Conservation (phyloP, 2,329 filamentous ascomycete genomes). For the Plectosphaerella sp. region DNA sequence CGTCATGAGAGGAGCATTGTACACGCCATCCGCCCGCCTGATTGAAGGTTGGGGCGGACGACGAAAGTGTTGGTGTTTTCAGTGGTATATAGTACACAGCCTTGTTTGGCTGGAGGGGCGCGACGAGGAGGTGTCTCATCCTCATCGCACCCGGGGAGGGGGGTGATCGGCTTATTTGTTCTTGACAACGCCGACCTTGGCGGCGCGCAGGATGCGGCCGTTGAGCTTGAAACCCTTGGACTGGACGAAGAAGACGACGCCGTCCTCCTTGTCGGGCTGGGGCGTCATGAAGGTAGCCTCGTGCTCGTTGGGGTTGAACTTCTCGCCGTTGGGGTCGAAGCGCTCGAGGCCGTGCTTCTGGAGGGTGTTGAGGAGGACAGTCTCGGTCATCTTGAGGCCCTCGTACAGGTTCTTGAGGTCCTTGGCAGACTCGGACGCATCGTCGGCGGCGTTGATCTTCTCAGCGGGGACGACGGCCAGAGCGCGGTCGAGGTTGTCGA, state of each 20-base stretch:
- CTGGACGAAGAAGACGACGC: conserved; percentile 86
- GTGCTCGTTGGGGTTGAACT: conserved; percentile 94
- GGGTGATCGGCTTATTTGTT: conserved; percentile 45
- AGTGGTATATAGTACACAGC: neutral
- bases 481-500: conserved; percentile 96
- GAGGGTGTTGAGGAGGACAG: conserved; percentile 79
- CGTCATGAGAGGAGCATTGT: conserved; percentile 44
- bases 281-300: conserved; percentile 95
- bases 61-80: conserved; percentile 1
- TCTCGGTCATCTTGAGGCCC: conserved; percentile 93
- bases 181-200: conserved; percentile 95
- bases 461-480: conserved; percentile 72
- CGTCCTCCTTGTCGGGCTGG: conserved; percentile 81
- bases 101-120: neutral
- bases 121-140: neutral
- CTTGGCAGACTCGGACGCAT: conserved; percentile 40
- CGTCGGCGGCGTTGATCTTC: conserved; percentile 51
- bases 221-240: conserved; percentile 96
- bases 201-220: conserved; percentile 80
- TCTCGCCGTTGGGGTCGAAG: conserved; percentile 76
- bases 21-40: conserved; percentile 23
- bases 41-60: neutral
- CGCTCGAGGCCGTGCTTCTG: conserved; percentile 92
- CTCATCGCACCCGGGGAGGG: neutral
- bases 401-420: conserved; percentile 80